phyloP scores from a whole-genome alignment of 345 rosid species.

The Adansonia digitata region DNA sequence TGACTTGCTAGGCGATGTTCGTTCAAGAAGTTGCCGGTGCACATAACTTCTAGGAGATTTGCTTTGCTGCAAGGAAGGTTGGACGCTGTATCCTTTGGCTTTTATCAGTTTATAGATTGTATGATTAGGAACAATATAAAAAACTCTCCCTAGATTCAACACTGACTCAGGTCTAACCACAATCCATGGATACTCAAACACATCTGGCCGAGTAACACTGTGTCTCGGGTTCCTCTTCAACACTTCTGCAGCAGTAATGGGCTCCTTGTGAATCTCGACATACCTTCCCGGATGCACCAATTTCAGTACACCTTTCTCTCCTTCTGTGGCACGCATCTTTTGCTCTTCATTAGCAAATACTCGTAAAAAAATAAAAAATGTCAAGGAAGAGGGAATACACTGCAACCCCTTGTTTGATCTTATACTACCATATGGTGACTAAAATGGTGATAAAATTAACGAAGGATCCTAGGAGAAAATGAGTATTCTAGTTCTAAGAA shows the following conservation, averaged over 20 bases:
- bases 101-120: conserved; percentile 33
- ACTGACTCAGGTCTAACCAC: conserved; percentile 42
- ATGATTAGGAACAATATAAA: conserved; percentile 37
- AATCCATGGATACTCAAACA: conserved; percentile 46
- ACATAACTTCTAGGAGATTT: background rate
- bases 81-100: conserved; percentile 14
- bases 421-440: conserved; percentile 1
- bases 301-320: conserved; percentile 26
- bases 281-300: conserved; percentile 37
- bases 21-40: background rate
- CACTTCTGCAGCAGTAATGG: conserved; percentile 38
- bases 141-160: conserved; percentile 32
- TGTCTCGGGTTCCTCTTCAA: conserved; percentile 46
- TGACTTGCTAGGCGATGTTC: background rate
- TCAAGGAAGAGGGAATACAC: conserved; percentile 5
- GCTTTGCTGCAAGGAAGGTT: background rate
- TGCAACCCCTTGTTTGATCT: background rate
- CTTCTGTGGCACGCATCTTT: conserved; percentile 7
- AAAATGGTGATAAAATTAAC: conserved; percentile 1
- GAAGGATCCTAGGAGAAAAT: conserved; percentile 13
- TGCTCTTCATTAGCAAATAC: background rate
- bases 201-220: conserved; percentile 38
- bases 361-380: no score
- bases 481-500: background rate
- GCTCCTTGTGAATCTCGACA: conserved; percentile 29